Base-by-base conservation (phyloP, 1,139 yeast species). In the Diutina ranongensis region DNA sequence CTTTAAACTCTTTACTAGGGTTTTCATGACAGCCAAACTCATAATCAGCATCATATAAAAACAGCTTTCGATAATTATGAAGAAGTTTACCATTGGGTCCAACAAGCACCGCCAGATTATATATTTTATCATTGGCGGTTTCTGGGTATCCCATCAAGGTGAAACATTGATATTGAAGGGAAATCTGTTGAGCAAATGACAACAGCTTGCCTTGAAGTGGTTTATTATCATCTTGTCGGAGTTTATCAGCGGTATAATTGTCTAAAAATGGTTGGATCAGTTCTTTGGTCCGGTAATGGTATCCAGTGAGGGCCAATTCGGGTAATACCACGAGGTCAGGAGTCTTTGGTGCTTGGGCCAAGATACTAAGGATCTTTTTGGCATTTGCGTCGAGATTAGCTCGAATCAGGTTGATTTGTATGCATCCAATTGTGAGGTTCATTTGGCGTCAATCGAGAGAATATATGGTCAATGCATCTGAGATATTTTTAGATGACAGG, bases 91-190 rank as follows among this genome's bases (percentile, higher is more conserved):
- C 96, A 2, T 57, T 48, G 0, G 82, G 80, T 33, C 73, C 65
- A 2, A 82, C 72, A 46, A 88, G 70, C 36, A 79, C 67, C 1
- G 94, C 92, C 7, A 94, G 75, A 61, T 89, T 89, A 62, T 77
- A 86, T 15, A 78, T 72, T 35, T 54, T 64, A 44, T 51, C 56
- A 8, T 31, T 8, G 13, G 12, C 19, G 13, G 10, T 31, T 57
- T 88, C 95, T 0, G 97, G 97, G 57, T 84, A 86, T 19, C 97
- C 97, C 8, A 86, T 67, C 9, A 88, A 68, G 0, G 94, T 83
- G 56, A 79, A 79, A 57, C 95, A 85, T 1, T 67, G 57, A 50
- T 71, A 71, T 46, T 59, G 61, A 33, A 55, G 51, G 12, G 92
- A 77, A 2, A 80, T 65, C 22, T 67, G 65, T 36, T 62, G 60